phyloP scores from a whole-genome alignment of 2,329 filamentous ascomycete genomes.

The Colletotrichum agaves region DNA sequence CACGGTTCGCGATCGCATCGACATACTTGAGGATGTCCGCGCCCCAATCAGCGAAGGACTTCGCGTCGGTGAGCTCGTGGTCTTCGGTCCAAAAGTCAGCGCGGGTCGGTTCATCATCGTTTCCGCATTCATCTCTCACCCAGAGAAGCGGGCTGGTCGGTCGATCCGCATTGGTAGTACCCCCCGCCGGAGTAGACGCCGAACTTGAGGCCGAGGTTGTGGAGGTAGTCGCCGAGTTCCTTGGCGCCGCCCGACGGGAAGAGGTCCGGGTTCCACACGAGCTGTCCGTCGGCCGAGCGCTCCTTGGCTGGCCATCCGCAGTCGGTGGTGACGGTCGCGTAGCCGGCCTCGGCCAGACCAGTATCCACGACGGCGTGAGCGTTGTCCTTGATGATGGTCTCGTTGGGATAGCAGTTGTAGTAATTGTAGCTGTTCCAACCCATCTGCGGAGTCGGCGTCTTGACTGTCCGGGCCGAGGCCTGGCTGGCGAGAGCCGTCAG shows the following conservation, averaged over 20 bases:
- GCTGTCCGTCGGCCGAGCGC: slow-evolving; percentile 54
- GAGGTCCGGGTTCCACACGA: slow-evolving; percentile 60
- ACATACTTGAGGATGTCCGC: slow-evolving; percentile 64
- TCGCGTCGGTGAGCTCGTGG: slow-evolving; percentile 54
- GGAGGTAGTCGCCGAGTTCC: slow-evolving; percentile 59
- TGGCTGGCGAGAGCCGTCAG: slow-evolving; percentile 16
- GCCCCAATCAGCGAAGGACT: slow-evolving; percentile 54
- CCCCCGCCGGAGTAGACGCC: slow-evolving; percentile 65
- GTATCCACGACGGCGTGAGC: slow-evolving; percentile 64
- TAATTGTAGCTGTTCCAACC: slow-evolving; percentile 71
- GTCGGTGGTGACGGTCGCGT: slow-evolving; percentile 66
- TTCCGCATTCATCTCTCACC: slow-evolving; percentile 43
- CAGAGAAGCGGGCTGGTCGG: slow-evolving; percentile 55
- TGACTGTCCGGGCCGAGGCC: slow-evolving; percentile 35
- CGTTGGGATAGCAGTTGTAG: slow-evolving; percentile 60
- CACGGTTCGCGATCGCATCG: neutral
- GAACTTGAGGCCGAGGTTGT: slow-evolving; percentile 59
- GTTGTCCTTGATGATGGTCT: slow-evolving; percentile 60
- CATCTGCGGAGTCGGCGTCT: slow-evolving; percentile 53
- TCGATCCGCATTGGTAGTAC: slow-evolving; percentile 56
- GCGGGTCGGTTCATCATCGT: too few species aligned
- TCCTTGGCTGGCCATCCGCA: slow-evolving; percentile 64
- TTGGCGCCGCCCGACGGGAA: slow-evolving; percentile 63
- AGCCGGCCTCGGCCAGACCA: slow-evolving; percentile 63
- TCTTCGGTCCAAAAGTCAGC: slow-evolving; percentile 41